phyloP scores from a whole-genome alignment of 345 rosid genomes.

The Erodium maritimum region DNA sequence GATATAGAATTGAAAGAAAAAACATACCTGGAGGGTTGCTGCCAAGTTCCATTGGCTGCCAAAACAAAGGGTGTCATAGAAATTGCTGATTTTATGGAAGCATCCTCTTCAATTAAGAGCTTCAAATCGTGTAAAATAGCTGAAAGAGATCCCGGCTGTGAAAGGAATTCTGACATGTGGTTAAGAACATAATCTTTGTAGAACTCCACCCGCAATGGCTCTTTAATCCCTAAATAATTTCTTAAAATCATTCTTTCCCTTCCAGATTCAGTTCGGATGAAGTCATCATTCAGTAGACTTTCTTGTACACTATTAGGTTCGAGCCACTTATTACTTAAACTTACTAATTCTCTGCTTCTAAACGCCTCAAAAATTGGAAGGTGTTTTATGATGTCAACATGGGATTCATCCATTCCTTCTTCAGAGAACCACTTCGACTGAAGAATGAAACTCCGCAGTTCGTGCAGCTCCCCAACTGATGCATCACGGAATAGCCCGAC shows the following conservation, averaged over 20 bases:
- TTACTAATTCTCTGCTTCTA: conserved; percentile 53
- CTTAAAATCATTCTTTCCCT: conserved; percentile 59
- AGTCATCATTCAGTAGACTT: conserved; percentile 71
- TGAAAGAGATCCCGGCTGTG: conserved; percentile 45
- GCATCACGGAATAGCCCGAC: conserved; percentile 45
- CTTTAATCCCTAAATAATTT: conserved; percentile 53
- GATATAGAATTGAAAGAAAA: background rate
- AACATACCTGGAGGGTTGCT: conserved; percentile 69
- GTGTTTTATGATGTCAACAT: conserved; percentile 52
- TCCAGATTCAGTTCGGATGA: conserved; percentile 78
- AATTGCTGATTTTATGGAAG: conserved; percentile 43
- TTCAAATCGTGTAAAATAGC: conserved; percentile 68
- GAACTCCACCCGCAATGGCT: conserved; percentile 66
- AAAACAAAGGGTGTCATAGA: conserved; percentile 65
- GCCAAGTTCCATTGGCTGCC: conserved; percentile 79
- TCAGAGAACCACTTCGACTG: conserved; percentile 89
- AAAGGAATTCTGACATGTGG: conserved; percentile 73
- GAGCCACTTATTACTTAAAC: conserved; percentile 68
- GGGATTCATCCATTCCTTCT: conserved; percentile 51
- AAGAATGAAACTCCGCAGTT: conserved; percentile 74
- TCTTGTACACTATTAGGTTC: conserved; percentile 70
- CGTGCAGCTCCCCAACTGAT: conserved; percentile 80
- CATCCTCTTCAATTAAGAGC: conserved; percentile 55
- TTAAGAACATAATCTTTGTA: conserved; percentile 69
- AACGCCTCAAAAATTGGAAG: conserved; percentile 83